Percentiles rank a stretch among this genome's conserved stretches.
phyloP scores from a whole-genome alignment of 2,329 filamentous ascomycete genomes.

The Colletotrichum incanum region DNA sequence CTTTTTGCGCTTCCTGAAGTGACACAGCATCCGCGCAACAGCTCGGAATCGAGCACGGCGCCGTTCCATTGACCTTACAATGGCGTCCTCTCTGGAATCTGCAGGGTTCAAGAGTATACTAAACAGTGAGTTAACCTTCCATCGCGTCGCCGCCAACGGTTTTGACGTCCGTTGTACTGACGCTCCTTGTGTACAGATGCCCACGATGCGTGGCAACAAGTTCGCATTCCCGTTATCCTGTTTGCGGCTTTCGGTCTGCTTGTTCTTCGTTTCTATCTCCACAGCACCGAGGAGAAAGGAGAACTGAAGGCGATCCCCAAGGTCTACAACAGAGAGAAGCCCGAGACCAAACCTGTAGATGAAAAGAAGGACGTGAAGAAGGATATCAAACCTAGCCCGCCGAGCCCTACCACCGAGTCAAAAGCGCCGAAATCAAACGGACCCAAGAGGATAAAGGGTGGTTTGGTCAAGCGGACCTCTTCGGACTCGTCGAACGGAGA shows the following conservation, averaged over 20 bases:
- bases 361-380: conserved; percentile 34
- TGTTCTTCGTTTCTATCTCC: conserved; percentile 42
- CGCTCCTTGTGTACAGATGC: conserved; percentile 24
- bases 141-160: not conserved
- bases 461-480: conserved; percentile 47
- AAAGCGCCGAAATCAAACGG: conserved; percentile 56
- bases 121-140: conserved; percentile 26
- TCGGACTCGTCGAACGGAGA: conserved; percentile 45
- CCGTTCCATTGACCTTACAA: conserved; percentile 12
- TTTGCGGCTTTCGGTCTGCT: conserved; percentile 35
- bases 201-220: conserved; percentile 43
- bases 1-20: conserved; percentile 13
- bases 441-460: conserved; percentile 67
- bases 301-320: conserved; percentile 41
- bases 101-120: conserved; percentile 28
- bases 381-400: conserved; percentile 34
- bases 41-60: conserved; percentile 34
- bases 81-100: conserved; percentile 23
- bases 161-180: conserved; percentile 10
- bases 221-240: conserved; percentile 43
- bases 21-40: conserved; percentile 13
- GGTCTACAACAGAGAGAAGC: conserved; percentile 28
- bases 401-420: conserved; percentile 46
- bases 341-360: conserved; percentile 33
- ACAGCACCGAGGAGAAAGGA: conserved; percentile 32